These are phyloP conservation scores for Trametes cubensis DNA, from an alignment of 768 basidiomycete genomes.

Conservation along the genomic window DNA sequence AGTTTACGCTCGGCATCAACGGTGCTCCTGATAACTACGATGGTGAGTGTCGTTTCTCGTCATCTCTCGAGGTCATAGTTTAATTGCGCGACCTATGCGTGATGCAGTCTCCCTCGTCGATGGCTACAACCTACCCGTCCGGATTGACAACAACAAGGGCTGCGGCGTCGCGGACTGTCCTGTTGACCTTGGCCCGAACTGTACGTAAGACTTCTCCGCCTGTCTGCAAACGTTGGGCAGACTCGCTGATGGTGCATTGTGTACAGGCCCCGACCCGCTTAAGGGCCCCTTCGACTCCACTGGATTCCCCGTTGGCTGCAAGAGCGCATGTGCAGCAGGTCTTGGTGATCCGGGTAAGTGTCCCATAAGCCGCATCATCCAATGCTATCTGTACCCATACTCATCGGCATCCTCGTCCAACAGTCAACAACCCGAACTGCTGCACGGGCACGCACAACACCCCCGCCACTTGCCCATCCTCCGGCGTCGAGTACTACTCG, in stretches of 20 bases:
- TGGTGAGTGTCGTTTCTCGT: slow-evolving; percentile 21
- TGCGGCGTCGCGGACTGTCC: slow-evolving; percentile 38
- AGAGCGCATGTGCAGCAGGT: slow-evolving; percentile 45
- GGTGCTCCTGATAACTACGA: slow-evolving; percentile 40
- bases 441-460: slow-evolving; percentile 60
- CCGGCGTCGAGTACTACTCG: slow-evolving; percentile 43
- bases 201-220: slow-evolving; percentile 31
- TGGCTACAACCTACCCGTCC: slow-evolving; percentile 40
- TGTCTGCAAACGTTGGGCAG: not conserved
- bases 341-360: slow-evolving; percentile 40
- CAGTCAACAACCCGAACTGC: slow-evolving; percentile 62
- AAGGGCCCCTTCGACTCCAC: slow-evolving; percentile 40
- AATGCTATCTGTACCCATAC: slow-evolving; percentile 10
- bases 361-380: not conserved
- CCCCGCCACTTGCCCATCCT: too few relatives aligned
- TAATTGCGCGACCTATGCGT: not conserved
- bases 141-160: slow-evolving; percentile 35
- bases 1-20: slow-evolving; percentile 37
- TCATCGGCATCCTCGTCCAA: not conserved
- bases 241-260: not conserved
- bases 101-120: slow-evolving; percentile 36
- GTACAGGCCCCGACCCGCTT: slow-evolving; percentile 36
- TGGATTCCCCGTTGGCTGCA: slow-evolving; percentile 45
- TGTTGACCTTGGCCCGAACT: slow-evolving; percentile 40
- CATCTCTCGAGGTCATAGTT: not conserved